Conservation (phyloP, 2,329 filamentous ascomycete genomes). For the Calonectria pseudoturangicola region DNA sequence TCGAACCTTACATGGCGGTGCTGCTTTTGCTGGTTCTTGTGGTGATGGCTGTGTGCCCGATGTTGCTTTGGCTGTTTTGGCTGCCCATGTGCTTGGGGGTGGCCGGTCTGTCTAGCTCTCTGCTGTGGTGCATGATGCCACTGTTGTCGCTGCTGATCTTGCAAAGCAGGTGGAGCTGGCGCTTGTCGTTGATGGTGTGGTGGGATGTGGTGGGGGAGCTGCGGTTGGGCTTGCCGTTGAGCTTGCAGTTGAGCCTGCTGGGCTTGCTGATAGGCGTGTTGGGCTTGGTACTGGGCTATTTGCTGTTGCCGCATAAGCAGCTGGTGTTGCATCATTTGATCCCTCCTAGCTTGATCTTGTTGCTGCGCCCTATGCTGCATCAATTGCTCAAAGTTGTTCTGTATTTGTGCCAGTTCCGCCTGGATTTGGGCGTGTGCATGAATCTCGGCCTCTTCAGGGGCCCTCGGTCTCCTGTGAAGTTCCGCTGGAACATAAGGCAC, state of each 20-base stretch:
- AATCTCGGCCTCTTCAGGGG: background rate
- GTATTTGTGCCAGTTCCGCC: constrained; percentile 14
- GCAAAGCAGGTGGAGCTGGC: background rate
- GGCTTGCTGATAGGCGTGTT: background rate
- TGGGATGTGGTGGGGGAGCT: background rate
- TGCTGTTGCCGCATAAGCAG: constrained; percentile 1
- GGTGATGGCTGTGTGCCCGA: background rate
- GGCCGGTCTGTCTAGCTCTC: background rate
- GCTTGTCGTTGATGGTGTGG: background rate
- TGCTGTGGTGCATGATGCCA: constrained; percentile 1
- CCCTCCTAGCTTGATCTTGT: background rate
- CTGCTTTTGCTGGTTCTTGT: background rate
- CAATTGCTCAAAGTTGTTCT: constrained; percentile 20
- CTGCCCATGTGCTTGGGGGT: background rate
- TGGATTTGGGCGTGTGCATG: constrained; percentile 20
- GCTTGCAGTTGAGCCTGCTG: constrained; percentile 9
- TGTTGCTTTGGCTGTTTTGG: background rate
- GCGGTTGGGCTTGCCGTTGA: background rate
- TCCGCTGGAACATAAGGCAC: background rate
- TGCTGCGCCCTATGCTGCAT: constrained; percentile 18
- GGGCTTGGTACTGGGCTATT: background rate
- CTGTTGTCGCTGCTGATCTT: background rate
- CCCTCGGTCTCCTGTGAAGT: background rate
- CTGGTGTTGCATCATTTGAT: constrained; percentile 3
- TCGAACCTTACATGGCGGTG: background rate